Base-by-base conservation (phyloP, 73 alveolate species). In the Strombidium stylifer region DNA sequence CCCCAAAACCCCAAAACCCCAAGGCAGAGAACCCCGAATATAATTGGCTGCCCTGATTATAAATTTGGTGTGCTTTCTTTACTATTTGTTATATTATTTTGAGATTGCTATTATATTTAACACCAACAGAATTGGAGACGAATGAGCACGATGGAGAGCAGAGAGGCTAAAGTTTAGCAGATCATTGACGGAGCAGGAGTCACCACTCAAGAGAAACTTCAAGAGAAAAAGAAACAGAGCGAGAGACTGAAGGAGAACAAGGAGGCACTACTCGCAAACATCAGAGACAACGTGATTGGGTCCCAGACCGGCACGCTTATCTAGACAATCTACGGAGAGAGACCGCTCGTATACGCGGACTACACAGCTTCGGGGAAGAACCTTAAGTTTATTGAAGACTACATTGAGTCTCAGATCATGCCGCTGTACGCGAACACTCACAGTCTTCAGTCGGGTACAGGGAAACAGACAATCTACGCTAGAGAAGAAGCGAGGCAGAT, bases 371-470 rank as follows among this genome's bases (percentile, higher is more conserved):
- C 94, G 16, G 97, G 97, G 0, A 62, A 95, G 26, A 81, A 94
- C 6, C 67, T 93, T 24, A 30, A 53, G 39, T 90, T 69, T 78
- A 90, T 93, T 60, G 99, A 93, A 65, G 89, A 90, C 47, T 93
- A 87, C 54, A 83, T 93, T 25, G 85, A 85, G 0, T 44, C 48
- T 41, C 84, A 81, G 59, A 86, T 87, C 26, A 45, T 90, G 49
- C 95, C 97, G 25, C 71, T 85, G 61, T 93, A 93, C 70, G 96
- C 99, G 20, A 93, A 93, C 70, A 85, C 96, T 41, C 99, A 93
- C 81, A 74, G 96, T 20, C 69, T 72, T 19, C 67, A 94, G 50
- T 87, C 96, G 10, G 76, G 89, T 52, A 73, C 92, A 35, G 97
- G 96, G 18, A 88, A 82, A 56, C 93, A 93, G 71, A 90, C 96